Percentiles rank a stretch among this genome's conserved stretches.
Conservation (phyloP, 306 rosid genomes). For the Macrotyloma uniflorum region DNA sequence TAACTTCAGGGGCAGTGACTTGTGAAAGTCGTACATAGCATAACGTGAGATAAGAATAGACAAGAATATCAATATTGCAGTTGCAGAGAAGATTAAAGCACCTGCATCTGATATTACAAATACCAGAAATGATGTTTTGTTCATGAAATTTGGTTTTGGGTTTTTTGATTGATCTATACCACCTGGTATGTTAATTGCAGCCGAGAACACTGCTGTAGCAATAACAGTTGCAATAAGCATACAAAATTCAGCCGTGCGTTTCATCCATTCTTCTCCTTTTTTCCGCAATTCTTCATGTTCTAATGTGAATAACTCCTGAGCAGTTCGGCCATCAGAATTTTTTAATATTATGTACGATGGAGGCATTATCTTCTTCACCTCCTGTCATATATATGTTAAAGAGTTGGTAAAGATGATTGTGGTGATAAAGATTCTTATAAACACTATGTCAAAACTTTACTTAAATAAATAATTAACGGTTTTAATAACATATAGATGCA, state of each 20-base stretch:
- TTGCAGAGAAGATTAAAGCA: slow-evolving; percentile 56
- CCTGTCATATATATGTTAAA: slow-evolving; percentile 26
- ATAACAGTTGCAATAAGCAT: slow-evolving; percentile 48
- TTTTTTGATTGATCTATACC: slow-evolving; percentile 14
- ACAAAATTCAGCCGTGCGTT: slow-evolving; percentile 43
- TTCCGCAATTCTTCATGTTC: slow-evolving; percentile 33
- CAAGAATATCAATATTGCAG: slow-evolving; percentile 51
- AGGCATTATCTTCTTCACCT: slow-evolving; percentile 50
- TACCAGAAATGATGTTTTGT: neutral
- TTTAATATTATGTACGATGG: slow-evolving; percentile 18
- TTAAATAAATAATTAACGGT: too few relatives aligned
- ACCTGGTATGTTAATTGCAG: slow-evolving; percentile 45
- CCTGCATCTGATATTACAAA: slow-evolving; percentile 51
- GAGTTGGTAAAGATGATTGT: neutral
- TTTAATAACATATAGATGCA: too few relatives aligned
- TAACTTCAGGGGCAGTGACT: slow-evolving; percentile 51
- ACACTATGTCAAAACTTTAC: too few relatives aligned
- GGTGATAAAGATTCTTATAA: too few relatives aligned
- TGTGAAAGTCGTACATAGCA: slow-evolving; percentile 47
- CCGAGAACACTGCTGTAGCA: slow-evolving; percentile 43
- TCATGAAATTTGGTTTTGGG: slow-evolving; percentile 29
- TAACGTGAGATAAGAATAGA: slow-evolving; percentile 53
- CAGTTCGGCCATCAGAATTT: too few relatives aligned
- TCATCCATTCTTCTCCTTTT: slow-evolving; percentile 53
- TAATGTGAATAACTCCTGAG: slow-evolving; percentile 40